Evolutionary conservation across 305 asterid species (phyloP).

Genomic region (Petunia hybrid): DNA sequence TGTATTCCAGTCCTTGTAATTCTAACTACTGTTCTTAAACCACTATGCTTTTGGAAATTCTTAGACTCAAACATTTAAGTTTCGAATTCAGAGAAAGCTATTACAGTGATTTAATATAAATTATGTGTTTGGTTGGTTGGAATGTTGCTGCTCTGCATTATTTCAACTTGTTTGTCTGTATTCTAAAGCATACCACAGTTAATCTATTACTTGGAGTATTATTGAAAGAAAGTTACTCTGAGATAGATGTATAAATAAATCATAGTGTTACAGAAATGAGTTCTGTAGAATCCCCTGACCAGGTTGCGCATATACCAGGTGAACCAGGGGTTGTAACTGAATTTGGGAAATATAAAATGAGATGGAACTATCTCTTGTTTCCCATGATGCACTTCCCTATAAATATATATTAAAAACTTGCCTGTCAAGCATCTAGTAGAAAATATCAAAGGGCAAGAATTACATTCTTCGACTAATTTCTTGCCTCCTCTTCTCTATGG

Average conservation of each 20-base stretch:
- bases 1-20: constrained; percentile 24
- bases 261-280: neutral
- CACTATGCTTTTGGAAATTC: neutral
- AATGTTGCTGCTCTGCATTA: neutral
- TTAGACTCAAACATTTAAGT: neutral
- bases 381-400: neutral
- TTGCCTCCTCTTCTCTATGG: constrained; percentile 1
- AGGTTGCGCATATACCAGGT: neutral
- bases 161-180: constrained; percentile 18
- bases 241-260: neutral
- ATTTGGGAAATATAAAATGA: neutral
- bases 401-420: neutral
- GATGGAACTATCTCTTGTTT: constrained; percentile 9
- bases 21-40: neutral
- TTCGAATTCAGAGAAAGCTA: constrained; percentile 7
- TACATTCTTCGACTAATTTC: constrained; percentile 1
- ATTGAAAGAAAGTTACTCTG: neutral
- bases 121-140: neutral
- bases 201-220: constrained; percentile 5
- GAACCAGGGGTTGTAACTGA: constrained; percentile 19
- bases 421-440: constrained; percentile 9
- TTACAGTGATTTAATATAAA: neutral
- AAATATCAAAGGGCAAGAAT: constrained; percentile 10
- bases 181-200: neutral
- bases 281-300: neutral